A percentile compares a stretch with the other conserved stretches of the same genome.
These are phyloP conservation scores for Chytriomyces confervae DNA, from an alignment of 192 early-diverging fungal species.

Conservation along the genomic window DNA sequence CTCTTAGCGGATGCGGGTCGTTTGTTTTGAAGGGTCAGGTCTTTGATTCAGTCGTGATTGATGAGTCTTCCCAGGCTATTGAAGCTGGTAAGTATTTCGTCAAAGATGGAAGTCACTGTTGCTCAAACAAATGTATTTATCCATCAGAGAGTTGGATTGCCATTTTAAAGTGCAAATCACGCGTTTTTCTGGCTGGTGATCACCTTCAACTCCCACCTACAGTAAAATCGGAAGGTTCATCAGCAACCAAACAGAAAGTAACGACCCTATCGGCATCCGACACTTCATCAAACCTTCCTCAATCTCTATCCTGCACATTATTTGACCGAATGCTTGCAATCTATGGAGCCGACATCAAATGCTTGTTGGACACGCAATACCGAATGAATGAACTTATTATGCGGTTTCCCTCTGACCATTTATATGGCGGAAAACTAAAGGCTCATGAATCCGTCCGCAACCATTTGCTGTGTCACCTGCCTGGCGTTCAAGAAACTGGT, in stretches of 20 bases:
- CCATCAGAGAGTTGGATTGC: slow-evolving; percentile 88
- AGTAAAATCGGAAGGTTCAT: slow-evolving; percentile 59
- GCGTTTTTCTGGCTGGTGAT: slow-evolving; percentile 85
- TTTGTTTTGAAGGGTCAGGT: slow-evolving; percentile 57
- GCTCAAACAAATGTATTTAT: neutral
- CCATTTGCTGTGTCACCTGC: slow-evolving; percentile 70
- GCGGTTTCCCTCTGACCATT: slow-evolving; percentile 66
- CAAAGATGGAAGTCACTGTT: neutral
- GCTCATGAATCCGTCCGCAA: slow-evolving; percentile 68
- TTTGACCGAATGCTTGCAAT: slow-evolving; percentile 78
- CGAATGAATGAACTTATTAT: slow-evolving; percentile 87
- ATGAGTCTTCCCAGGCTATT: slow-evolving; percentile 85
- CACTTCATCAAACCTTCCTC: slow-evolving; percentile 21
- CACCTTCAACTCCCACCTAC: slow-evolving; percentile 90
- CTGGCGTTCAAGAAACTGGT: slow-evolving; percentile 51
- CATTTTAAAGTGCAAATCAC: slow-evolving; percentile 58
- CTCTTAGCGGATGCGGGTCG: slow-evolving; percentile 73
- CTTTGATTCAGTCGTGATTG: slow-evolving; percentile 88
- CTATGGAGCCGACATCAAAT: slow-evolving; percentile 64
- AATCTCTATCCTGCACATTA: slow-evolving; percentile 57
- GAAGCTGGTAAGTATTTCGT: slow-evolving; percentile 37
- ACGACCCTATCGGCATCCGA: neutral
- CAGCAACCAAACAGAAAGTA: slow-evolving; percentile 13
- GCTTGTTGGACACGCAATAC: slow-evolving; percentile 83
- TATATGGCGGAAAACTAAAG: slow-evolving; percentile 74